Conservation (phyloP, 768 basidiomycete species). For the Termitomyces sp. region DNA sequence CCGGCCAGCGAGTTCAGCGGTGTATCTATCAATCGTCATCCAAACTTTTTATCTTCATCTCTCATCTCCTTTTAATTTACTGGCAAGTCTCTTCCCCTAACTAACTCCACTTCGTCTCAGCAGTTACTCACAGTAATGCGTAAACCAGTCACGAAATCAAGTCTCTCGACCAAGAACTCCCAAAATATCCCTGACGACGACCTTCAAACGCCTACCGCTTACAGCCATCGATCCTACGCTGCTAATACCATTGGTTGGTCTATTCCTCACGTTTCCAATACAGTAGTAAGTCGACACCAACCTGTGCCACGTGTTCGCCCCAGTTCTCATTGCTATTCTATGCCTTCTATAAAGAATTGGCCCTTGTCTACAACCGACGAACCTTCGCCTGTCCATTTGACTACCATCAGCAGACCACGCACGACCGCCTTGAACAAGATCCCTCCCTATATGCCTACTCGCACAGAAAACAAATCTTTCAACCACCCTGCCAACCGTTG, state of each 20-base stretch:
- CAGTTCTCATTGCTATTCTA: conserved; percentile 16
- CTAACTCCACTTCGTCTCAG: conserved; percentile 19
- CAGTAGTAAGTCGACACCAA: conserved; percentile 34
- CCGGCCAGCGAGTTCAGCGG: conserved; percentile 16
- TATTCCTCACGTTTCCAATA: conserved; percentile 37
- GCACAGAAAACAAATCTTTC: conserved; percentile 33
- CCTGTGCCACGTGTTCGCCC: conserved; percentile 27
- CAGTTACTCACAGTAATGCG: conserved; percentile 51
- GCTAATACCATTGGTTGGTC: conserved; percentile 44
- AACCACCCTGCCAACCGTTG: conserved; percentile 48
- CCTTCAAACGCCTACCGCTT: conserved; percentile 27
- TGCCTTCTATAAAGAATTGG: conserved; percentile 37
- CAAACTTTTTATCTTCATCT: conserved; percentile 17
- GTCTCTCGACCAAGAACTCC: conserved; percentile 39
- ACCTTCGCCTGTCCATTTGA: conserved; percentile 26
- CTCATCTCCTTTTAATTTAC: conserved; percentile 33
- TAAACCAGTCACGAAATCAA: conserved; percentile 54
- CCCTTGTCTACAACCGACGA: conserved; percentile 35
- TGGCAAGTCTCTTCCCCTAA: conserved; percentile 26
- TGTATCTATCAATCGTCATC: conserved; percentile 20
- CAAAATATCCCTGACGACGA: conserved; percentile 27
- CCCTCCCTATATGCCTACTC: conserved; percentile 40
- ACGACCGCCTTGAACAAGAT: conserved; percentile 32
- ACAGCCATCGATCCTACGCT: conserved; percentile 25
- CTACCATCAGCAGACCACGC: conserved; percentile 24